Percentiles rank a stretch among this genome's conserved stretches.
Conservation (phyloP, 148 eudicot genomes). For the Dysphania ambrosioides region DNA sequence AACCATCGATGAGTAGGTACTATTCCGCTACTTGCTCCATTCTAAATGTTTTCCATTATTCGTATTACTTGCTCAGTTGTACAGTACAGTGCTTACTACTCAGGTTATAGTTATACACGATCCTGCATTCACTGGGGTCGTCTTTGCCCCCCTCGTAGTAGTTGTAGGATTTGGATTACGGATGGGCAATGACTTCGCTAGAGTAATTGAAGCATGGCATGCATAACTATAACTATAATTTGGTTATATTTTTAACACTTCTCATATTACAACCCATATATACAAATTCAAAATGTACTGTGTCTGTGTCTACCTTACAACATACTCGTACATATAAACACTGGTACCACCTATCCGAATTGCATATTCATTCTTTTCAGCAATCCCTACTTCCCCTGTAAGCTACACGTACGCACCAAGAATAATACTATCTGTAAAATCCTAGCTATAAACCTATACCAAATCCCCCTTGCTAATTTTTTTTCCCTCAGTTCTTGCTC, state of each 20-base stretch:
- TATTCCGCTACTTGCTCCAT: too few relatives aligned
- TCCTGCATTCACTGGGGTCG: too few relatives aligned
- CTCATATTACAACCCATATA: conserved; percentile 24
- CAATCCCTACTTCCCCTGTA: conserved; percentile 19
- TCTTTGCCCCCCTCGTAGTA: too few relatives aligned
- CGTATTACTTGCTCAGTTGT: too few relatives aligned
- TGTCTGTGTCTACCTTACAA: neutral
- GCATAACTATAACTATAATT: conserved; percentile 6
- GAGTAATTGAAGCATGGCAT: too few relatives aligned
- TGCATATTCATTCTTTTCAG: conserved; percentile 11
- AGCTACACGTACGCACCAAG: neutral
- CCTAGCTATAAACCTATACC: conserved; percentile 37
- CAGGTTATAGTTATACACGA: too few relatives aligned
- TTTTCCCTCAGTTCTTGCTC: neutral
- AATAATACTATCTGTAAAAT: neutral
- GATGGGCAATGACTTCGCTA: too few relatives aligned
- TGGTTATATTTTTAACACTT: too few relatives aligned
- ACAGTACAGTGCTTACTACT: too few relatives aligned
- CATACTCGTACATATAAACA: neutral
- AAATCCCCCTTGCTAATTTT: conserved; percentile 11
- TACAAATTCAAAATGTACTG: conserved; percentile 15
- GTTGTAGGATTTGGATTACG: too few relatives aligned
- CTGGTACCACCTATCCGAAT: neutral
- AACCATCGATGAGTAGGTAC: too few relatives aligned
- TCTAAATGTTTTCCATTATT: too few relatives aligned